phyloP scores from a whole-genome alignment of 441 rosid species.

The Monsonia emarginata region DNA sequence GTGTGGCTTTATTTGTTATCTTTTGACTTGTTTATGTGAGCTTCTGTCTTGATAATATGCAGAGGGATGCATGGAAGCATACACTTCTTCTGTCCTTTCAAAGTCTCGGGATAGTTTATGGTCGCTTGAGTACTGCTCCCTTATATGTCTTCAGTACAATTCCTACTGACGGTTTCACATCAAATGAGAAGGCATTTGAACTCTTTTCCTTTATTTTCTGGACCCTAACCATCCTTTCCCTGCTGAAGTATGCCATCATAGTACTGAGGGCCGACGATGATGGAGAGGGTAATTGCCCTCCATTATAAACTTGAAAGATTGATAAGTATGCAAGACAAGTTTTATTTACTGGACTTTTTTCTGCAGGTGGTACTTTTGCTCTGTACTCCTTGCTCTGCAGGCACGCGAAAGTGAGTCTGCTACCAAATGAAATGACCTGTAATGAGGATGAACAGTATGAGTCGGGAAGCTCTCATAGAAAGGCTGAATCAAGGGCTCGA shows the following conservation, averaged over 20 bases:
- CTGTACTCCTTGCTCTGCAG: constrained; percentile 53
- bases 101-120: constrained; percentile 52
- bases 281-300: constrained; percentile 43
- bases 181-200: constrained; percentile 32
- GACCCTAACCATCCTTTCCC: constrained; percentile 41
- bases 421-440: constrained; percentile 32
- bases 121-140: constrained; percentile 49
- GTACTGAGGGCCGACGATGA: constrained; percentile 46
- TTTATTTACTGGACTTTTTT: constrained; percentile 8
- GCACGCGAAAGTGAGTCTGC: constrained; percentile 48
- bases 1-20: constrained; percentile 1
- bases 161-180: constrained; percentile 22
- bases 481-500: constrained; percentile 35
- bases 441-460: constrained; percentile 23
- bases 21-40: neutral
- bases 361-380: constrained; percentile 57
- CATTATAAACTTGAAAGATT: neutral
- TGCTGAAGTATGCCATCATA: constrained; percentile 44
- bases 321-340: neutral
- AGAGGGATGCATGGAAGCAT: constrained; percentile 49
- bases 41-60: constrained; percentile 19
- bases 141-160: constrained; percentile 47
- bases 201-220: constrained; percentile 53
- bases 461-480: constrained; percentile 21
- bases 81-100: constrained; percentile 40